phyloP scores from a whole-genome alignment of 805 yeast genomes.

The Wickerhamiella hasegawae region DNA sequence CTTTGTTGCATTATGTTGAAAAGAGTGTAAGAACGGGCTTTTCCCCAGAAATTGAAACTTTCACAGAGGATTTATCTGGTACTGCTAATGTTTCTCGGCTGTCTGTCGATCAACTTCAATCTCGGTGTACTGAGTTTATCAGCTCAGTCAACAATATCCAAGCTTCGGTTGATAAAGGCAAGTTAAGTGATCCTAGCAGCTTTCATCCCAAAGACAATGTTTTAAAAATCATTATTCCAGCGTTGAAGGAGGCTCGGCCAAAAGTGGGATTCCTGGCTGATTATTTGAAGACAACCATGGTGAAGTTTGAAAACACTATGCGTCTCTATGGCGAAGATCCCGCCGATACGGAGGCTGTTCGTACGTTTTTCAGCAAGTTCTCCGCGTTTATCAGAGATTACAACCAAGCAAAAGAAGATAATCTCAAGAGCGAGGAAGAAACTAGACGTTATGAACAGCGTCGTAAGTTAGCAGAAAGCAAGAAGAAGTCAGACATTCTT shows the following conservation, averaged over 20 bases:
- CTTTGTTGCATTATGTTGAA: constrained; percentile 86
- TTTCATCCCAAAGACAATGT: constrained; percentile 79
- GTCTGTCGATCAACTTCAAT: constrained; percentile 64
- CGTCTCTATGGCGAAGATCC: constrained; percentile 82
- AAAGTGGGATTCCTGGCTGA: constrained; percentile 50
- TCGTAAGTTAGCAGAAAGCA: constrained; percentile 42
- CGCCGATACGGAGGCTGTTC: constrained; percentile 46
- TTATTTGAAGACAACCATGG: constrained; percentile 44
- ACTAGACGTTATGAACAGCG: constrained; percentile 60
- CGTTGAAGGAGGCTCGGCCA: constrained; percentile 57
- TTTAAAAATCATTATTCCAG: constrained; percentile 41
- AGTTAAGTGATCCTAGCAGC: constrained; percentile 56
- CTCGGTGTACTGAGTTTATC: constrained; percentile 52
- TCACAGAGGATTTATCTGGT: constrained; percentile 55
- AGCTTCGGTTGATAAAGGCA: constrained; percentile 64
- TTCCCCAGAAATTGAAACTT: constrained; percentile 52
- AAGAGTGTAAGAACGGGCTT: constrained; percentile 68
- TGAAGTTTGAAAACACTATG: constrained; percentile 60
- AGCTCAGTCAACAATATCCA: constrained; percentile 52
- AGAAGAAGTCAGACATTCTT: constrained; percentile 20
- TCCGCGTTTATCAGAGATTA: constrained; percentile 66
- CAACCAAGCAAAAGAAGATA: constrained; percentile 65
- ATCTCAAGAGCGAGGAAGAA: constrained; percentile 69
- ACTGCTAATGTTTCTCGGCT: constrained; percentile 49
- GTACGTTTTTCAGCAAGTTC: constrained; percentile 62